Conservation (phyloP, 148 eudicot genomes). For the Diospyros lotus region DNA sequence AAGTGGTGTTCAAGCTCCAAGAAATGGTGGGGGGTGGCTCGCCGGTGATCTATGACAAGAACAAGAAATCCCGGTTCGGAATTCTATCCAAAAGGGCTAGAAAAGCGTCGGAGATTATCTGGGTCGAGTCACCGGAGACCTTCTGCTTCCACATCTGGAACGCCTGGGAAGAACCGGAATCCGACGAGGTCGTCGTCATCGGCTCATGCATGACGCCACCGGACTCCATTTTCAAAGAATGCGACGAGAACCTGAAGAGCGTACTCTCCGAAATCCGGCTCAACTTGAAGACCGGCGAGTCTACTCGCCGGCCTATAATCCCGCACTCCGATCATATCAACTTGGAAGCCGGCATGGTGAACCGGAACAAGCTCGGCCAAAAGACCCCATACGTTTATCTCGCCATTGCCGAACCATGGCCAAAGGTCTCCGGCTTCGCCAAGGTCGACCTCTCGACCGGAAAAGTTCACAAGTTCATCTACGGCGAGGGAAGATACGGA, state of each 20-base stretch:
- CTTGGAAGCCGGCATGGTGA: conserved; percentile 77
- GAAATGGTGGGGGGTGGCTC: conserved; percentile 62
- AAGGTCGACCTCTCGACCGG: conserved; percentile 53
- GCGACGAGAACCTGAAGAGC: conserved; percentile 40
- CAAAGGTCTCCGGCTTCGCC: conserved; percentile 72
- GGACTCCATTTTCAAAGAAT: conserved; percentile 70
- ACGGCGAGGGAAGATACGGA: conserved; percentile 51
- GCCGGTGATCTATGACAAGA: conserved; percentile 53
- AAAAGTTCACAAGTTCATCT: conserved; percentile 34
- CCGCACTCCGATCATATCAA: conserved; percentile 30
- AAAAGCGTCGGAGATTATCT: conserved; percentile 26
- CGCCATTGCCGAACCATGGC: conserved; percentile 81
- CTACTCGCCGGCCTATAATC: conserved; percentile 32
- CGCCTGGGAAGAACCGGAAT: conserved; percentile 65
- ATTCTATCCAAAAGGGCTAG: conserved; percentile 32
- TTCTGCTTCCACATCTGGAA: conserved; percentile 83
- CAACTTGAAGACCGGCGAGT: conserved; percentile 45
- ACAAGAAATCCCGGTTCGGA: conserved; percentile 57
- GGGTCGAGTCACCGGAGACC: conserved; percentile 50
- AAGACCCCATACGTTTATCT: conserved; percentile 51
- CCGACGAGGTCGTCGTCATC: conserved; percentile 54
- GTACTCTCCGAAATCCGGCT: conserved; percentile 63
- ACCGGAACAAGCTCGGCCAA: conserved; percentile 43
- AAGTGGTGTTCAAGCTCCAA: conserved; percentile 54
- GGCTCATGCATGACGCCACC: conserved; percentile 85